These are phyloP conservation scores for Suhomyces panamericanus DNA, from an alignment of 1,139 yeast species.

Conservation along the genomic window DNA sequence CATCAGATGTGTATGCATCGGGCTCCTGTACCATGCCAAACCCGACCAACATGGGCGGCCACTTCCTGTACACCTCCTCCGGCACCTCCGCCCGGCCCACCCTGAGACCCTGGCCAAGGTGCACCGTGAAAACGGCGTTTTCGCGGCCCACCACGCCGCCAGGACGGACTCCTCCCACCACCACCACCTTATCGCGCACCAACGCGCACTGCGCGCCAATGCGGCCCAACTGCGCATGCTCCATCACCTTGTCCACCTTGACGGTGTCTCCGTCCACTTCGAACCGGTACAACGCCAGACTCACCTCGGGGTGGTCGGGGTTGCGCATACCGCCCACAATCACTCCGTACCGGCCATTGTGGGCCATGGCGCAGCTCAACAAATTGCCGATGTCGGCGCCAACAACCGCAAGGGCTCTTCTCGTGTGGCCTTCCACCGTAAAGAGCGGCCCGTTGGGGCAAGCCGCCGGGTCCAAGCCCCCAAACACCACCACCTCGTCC, in stretches of 20 bases:
- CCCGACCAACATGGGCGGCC: conserved; percentile 62
- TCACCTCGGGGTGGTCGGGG: conserved; percentile 34
- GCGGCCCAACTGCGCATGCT: conserved; percentile 34
- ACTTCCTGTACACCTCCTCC: conserved; percentile 33
- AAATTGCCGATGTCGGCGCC: conserved; percentile 21
- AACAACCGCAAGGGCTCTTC: conserved; percentile 17
- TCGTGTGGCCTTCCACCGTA: conserved; percentile 20
- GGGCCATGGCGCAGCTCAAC: conserved; percentile 36
- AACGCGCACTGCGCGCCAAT: conserved; percentile 46
- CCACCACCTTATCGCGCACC: conserved; percentile 31
- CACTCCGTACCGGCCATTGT: conserved; percentile 40
- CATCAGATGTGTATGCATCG: background rate
- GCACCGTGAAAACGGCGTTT: conserved; percentile 39
- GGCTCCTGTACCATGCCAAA: conserved; percentile 34
- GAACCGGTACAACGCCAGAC: conserved; percentile 36
- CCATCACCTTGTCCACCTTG: conserved; percentile 7
- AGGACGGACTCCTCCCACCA: conserved; percentile 65
- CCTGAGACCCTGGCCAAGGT: conserved; percentile 13
- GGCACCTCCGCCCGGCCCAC: conserved; percentile 31
- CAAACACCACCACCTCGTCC: conserved; percentile 49
- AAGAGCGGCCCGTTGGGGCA: conserved; percentile 13
- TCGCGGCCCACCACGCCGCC: conserved; percentile 34
- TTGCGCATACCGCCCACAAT: conserved; percentile 56
- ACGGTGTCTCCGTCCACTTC: conserved; percentile 17
- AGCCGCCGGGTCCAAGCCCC: conserved; percentile 39